phyloP scores from a whole-genome alignment of 257 asterid species.

The Lantana camara region DNA sequence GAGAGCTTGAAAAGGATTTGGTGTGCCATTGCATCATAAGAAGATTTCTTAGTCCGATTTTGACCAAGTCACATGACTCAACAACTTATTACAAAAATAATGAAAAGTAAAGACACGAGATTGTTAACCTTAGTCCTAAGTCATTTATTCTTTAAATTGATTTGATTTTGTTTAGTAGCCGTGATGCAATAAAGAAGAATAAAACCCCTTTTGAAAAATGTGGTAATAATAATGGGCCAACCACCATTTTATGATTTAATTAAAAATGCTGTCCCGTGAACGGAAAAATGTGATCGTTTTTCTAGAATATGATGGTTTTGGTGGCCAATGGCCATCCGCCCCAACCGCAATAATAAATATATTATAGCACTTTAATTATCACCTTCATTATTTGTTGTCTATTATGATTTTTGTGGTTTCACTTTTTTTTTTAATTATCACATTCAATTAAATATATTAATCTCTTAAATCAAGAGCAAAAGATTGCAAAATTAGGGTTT shows the following conservation, averaged over 20 bases:
- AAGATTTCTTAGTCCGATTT: background rate
- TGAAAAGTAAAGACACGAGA: background rate
- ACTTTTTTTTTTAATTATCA: no score
- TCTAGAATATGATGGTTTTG: no score
- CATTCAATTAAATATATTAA: no score
- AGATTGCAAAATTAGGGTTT: no score
- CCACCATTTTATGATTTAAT: constrained; percentile 12
- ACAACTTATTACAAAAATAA: no score
- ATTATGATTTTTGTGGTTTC: no score
- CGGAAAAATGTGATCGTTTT: background rate
- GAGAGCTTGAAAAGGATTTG: no score
- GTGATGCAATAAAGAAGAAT: constrained; percentile 8
- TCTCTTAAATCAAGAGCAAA: no score
- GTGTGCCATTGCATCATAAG: constrained; percentile 19
- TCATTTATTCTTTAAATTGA: background rate
- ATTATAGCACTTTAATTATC: background rate
- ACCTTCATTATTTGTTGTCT: no score
- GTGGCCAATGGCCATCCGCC: constrained; percentile 18
- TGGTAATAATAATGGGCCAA: background rate
- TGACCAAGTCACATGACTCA: background rate
- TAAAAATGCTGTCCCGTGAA: constrained; percentile 16
- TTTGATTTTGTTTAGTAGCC: background rate
- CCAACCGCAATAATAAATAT: background rate
- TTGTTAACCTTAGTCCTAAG: background rate
- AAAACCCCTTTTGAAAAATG: background rate